These are phyloP conservation scores for Loxodes magnus DNA, from an alignment of 73 alveolate species.

Conservation along the genomic window DNA sequence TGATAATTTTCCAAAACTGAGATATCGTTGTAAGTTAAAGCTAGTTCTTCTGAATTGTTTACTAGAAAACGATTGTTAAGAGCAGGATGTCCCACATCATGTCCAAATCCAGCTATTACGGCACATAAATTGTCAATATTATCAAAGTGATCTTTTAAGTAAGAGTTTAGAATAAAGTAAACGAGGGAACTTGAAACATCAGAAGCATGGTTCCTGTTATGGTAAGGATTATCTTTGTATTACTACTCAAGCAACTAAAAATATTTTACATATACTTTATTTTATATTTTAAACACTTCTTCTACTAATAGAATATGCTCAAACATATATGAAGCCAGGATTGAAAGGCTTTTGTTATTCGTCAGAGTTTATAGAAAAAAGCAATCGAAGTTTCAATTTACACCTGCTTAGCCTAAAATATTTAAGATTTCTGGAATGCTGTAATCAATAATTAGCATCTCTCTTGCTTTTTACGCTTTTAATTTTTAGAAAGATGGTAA, in stretches of 20 bases:
- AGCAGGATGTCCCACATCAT: constrained; percentile 6
- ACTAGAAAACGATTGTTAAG: neutral
- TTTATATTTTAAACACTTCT: neutral
- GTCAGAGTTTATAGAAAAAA: no score
- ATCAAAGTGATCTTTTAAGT: no score
- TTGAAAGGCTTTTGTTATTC: no score
- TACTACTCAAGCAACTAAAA: no score
- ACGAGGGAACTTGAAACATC: constrained; percentile 1
- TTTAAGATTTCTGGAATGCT: neutral
- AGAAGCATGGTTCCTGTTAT: constrained; percentile 12
- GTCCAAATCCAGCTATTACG: neutral
- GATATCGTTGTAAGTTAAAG: neutral
- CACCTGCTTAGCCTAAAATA: no score
- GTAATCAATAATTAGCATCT: no score
- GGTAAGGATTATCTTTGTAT: constrained; percentile 11
- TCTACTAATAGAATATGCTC: no score
- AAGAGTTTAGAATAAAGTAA: neutral
- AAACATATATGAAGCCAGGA: no score
- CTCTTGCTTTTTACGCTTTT: no score
- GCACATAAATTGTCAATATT: neutral
- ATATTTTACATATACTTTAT: neutral
- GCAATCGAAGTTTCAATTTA: no score
- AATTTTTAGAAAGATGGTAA: no score
- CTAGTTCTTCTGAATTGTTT: neutral
- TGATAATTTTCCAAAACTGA: neutral